Conservation (phyloP, 164 flowering plant genomes). For the Aristolochia contorta region DNA sequence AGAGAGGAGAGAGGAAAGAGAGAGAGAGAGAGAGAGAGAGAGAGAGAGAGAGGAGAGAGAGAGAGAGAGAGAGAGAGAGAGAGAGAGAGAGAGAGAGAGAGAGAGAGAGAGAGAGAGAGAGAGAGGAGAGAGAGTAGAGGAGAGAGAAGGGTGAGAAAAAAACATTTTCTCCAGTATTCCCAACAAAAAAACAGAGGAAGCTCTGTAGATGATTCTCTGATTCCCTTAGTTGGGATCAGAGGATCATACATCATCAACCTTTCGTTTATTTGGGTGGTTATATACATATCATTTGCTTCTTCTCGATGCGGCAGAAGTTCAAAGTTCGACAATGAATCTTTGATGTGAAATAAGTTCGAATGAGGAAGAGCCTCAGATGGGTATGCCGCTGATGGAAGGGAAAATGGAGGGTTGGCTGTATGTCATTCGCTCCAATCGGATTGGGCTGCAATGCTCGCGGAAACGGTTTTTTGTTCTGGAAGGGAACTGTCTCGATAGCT, state of each 20-base stretch:
- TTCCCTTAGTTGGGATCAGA: constrained; percentile 46
- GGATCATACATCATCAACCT: constrained; percentile 21
- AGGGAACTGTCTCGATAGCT: constrained; percentile 49
- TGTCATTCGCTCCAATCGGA: constrained; percentile 52
- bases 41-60: too few relatives aligned
- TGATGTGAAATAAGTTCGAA: constrained; percentile 1
- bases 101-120: too few relatives aligned
- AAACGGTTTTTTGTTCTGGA: constrained; percentile 74
- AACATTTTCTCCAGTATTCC: neutral
- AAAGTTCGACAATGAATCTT: constrained; percentile 5
- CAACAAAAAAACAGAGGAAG: neutral
- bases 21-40: too few relatives aligned
- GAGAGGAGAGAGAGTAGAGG: neutral
- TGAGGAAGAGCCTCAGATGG: constrained; percentile 19
- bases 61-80: neutral
- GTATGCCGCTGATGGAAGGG: constrained; percentile 25
- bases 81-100: constrained; percentile 1
- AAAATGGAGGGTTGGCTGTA: constrained; percentile 83
- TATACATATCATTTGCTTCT: neutral
- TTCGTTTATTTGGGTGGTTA: neutral
- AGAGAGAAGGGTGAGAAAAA: constrained; percentile 1
- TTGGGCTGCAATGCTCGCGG: constrained; percentile 63
- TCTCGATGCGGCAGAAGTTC: constrained; percentile 6
- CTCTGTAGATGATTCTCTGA: constrained; percentile 39
- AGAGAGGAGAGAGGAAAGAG: constrained; percentile 2